Base-by-base conservation (phyloP, 371 early-diverging fungal genomes). In the Mucor circinelloides region DNA sequence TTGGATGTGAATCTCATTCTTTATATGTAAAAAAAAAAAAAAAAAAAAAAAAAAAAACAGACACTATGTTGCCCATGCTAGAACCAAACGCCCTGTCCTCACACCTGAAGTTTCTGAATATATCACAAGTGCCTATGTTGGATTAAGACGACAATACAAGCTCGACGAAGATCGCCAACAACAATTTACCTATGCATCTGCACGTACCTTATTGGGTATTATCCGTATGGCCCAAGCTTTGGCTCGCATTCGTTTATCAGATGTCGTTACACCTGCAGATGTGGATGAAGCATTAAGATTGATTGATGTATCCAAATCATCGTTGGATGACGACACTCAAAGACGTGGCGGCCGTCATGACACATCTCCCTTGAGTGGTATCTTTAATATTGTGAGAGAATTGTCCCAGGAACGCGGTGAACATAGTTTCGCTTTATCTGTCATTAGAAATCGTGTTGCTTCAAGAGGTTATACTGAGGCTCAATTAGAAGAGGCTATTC, bases 201-300 rank as follows among this genome's bases (percentile, higher is more conserved):
- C 97, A 12, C 88, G 98, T 84, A 93, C 97, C 25, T 80, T 99
- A 62, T 77, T 97, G 65, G 94, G 94, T 66, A 90, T 99, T 50
- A 89, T 99, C 60, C 95, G 99, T 71, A 83, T 99, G 79, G 87
- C 97, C 50, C 95, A 85, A 88, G 98, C 90, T 4, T 85, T 90
- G 73, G 97, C 99, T 1, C 91, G 99, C 66, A 79, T 99, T 31
- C 91, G 98, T 23, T 86, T 94, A 60, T 85, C 93, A 9, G 89
- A 91, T 31, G 75, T 72, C n/a, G 97, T 98, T 3, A 85, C 85
- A 21, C 82, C 88, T 27, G 83, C 70, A 15, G 99, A 99, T 84
- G 96, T 99, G 21, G 93, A 97, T 63, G 99, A 99, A 77, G 98
- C 98, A 0, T 75, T 97, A 67, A 87, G 98, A 21, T 78, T 99